Evolutionary conservation across 2,329 filamentous ascomycete genomes (phyloP).

Genomic region (Dactylellina leptospora): DNA sequence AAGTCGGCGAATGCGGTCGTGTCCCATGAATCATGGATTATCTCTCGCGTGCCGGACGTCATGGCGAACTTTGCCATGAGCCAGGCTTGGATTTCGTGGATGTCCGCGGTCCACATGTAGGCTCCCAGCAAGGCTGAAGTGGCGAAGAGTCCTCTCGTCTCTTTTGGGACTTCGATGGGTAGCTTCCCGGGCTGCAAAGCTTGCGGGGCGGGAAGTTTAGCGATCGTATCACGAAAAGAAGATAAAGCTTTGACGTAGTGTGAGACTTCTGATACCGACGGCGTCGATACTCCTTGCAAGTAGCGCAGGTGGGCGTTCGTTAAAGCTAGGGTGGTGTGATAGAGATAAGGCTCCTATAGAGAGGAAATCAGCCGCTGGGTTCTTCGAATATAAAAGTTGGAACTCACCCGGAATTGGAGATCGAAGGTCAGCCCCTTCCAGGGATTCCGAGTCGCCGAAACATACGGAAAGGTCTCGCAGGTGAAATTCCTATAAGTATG

Average conservation of each 20-base stretch:
- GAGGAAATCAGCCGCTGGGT: background rate
- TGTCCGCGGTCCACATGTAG: constrained; percentile 34
- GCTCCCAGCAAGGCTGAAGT: constrained; percentile 34
- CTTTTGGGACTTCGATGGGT: background rate
- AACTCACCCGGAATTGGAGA: constrained; percentile 30
- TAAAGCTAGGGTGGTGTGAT: constrained; percentile 34
- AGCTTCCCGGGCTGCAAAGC: background rate
- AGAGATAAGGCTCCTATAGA: constrained; percentile 32
- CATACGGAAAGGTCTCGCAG: constrained; percentile 36
- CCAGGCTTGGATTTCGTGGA: constrained; percentile 33
- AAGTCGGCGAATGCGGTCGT: constrained; percentile 20
- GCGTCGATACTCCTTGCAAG: constrained; percentile 23
- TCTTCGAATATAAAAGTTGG: no score
- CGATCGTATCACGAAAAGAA: constrained; percentile 18
- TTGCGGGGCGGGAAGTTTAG: background rate
- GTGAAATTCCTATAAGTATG: constrained; percentile 30
- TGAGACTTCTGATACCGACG: constrained; percentile 33
- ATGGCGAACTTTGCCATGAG: constrained; percentile 31
- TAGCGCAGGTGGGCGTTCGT: constrained; percentile 28
- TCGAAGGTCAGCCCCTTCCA: constrained; percentile 44
- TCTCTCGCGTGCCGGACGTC: constrained; percentile 34
- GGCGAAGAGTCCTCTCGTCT: constrained; percentile 18
- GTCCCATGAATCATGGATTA: constrained; percentile 13
- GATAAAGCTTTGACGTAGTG: constrained; percentile 41
- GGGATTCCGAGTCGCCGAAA: constrained; percentile 14